Evolutionary conservation across 78 protist genomes (phyloP), one percentile per base, ranked within the genome.

Genomic region (Monocercomonoides exilis): DNA sequence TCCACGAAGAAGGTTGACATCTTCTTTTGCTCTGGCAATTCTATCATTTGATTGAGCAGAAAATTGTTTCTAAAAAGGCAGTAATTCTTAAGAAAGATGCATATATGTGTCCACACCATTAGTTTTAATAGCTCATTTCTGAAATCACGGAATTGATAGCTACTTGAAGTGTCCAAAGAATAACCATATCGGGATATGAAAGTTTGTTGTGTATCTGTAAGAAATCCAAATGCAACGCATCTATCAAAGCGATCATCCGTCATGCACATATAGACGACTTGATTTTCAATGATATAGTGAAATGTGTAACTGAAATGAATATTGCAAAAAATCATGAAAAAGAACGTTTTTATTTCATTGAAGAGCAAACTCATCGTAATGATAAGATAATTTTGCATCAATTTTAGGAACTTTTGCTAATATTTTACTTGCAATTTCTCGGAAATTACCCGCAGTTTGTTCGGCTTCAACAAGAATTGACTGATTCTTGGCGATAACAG

Each of bases 261-360:
- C 94, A 94, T 91, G 91, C 98, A 95, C 70, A 96, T 44, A 90
- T 91, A 94, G 0, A 89, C 79, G 33, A 91, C 32, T 0, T 92
- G 86, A 34, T 92, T 94, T 43, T 45, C 46, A 43, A 90, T 91
- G 41, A 92, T 79, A 91, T 92, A 93, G 85, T 94, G 96, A 87
- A 96, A 94, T 63, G 91, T 81, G 89, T 90, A 86, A 11, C 96
- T 94, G 87, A 2, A 0, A 0, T 21, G 21, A 21, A 80, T 29
- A 21, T 11, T 33, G 36, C 84, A 11, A 21, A 21, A 43, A 80
- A 32, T 11, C 29, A 21, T 80, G 36, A 43, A 21, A 80, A 21
- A 21, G 45, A 11, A 32, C n/a, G 29, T 32, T 33, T 29, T 21
- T 11, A 43, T 32, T 11, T 33, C 38, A 21, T 11, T 1, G 32